Conservation (phyloP, 1,284 basidiomycete species). For the Trametes versicolor region DNA sequence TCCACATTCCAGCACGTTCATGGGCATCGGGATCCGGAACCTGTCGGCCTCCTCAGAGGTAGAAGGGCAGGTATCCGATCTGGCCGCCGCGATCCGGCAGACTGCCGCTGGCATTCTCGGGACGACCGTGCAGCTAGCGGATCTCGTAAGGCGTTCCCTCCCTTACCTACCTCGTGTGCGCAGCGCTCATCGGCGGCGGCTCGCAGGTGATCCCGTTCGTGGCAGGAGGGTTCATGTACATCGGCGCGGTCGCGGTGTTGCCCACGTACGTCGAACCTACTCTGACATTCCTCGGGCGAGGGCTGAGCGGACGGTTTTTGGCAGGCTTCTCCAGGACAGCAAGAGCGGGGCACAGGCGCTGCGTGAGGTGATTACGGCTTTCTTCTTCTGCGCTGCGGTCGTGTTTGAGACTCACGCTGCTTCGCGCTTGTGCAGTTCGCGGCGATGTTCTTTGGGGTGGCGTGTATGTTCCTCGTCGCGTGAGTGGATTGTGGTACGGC, state of each 20-base stretch:
- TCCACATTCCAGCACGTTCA: constrained; percentile 72
- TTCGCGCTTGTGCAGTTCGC: constrained; percentile 65
- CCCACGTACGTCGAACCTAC: constrained; percentile 72
- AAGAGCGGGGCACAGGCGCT: constrained; percentile 86
- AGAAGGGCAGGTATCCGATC: constrained; percentile 57
- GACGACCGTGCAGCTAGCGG: constrained; percentile 79
- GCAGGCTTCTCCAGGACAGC: constrained; percentile 84
- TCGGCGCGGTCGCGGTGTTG: constrained; percentile 89
- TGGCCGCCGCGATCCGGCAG: constrained; percentile 77
- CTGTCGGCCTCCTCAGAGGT: constrained; percentile 60
- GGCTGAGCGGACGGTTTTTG: constrained; percentile 6
- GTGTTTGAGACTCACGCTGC: constrained; percentile 24
- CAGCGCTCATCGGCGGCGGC: constrained; percentile 14
- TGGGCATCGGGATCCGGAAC: constrained; percentile 88
- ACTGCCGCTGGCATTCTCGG: constrained; percentile 81
- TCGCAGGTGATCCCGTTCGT: constrained; percentile 88
- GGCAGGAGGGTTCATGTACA: constrained; percentile 93
- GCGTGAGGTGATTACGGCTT: constrained; percentile 70
- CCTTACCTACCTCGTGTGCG: constrained; percentile 24
- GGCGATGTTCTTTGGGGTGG: constrained; percentile 88
- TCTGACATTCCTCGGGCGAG: constrained; percentile 5
- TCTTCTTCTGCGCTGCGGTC: background rate
- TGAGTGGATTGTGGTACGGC: constrained; percentile 57
- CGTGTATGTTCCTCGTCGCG: constrained; percentile 90
- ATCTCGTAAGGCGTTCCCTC: constrained; percentile 65